These are phyloP conservation scores for Peronospora destructor DNA, from an alignment of 352 stramenopile species.

Conservation along the genomic window DNA sequence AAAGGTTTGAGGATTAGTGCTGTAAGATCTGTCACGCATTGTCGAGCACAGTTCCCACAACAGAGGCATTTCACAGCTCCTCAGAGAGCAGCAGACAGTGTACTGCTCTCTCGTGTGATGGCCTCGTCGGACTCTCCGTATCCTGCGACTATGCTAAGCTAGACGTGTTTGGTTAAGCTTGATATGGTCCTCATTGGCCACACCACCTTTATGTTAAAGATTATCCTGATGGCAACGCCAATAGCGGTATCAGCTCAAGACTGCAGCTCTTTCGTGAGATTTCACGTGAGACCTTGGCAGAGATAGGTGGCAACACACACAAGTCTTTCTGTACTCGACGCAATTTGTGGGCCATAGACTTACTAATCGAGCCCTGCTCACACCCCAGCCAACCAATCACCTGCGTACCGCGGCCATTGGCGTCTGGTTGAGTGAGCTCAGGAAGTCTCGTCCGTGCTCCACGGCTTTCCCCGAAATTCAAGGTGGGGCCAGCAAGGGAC, in stretches of 20 bases:
- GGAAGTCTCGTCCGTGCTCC: conserved; percentile 15
- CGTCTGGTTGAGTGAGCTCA: background rate
- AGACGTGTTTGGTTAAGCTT: background rate
- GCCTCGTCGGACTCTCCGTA: conserved; percentile 15
- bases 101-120: conserved; percentile 15
- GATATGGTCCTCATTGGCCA: background rate
- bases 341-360: background rate
- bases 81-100: background rate
- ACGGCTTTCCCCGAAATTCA: conserved; percentile 21
- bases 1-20: conserved; percentile 10
- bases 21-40: conserved; percentile 9
- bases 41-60: background rate
- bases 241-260: conserved; percentile 22
- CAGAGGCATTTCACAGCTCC: background rate
- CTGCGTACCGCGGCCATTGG: background rate
- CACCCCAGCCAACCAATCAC: conserved; percentile 3
- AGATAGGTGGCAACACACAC: conserved; percentile 1
- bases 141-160: conserved; percentile 6
- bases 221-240: background rate
- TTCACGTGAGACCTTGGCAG: conserved; percentile 8
- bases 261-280: conserved; percentile 18
- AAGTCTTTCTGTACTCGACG: background rate
- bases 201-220: background rate
- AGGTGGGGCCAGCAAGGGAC: conserved; percentile 16
- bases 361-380: background rate